Evolutionary conservation across 495 filamentous ascomycete species (phyloP).

Genomic region (Symbiotaphrina buchneri): DNA sequence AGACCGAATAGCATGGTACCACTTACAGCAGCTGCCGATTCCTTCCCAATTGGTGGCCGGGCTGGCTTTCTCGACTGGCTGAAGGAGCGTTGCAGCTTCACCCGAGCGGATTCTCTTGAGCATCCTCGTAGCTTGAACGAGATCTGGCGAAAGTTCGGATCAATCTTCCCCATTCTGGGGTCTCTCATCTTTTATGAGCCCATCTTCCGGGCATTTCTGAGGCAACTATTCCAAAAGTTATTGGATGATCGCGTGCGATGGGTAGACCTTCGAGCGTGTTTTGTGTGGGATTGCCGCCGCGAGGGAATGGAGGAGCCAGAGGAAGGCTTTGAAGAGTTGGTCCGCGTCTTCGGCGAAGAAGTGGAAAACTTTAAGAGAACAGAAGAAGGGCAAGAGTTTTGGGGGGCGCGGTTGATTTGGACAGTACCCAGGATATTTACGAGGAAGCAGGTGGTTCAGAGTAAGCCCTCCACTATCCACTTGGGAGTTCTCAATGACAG

Average conservation of each 20-base stretch:
- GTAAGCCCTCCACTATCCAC: slow-evolving; percentile 6
- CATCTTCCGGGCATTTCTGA: slow-evolving; percentile 58
- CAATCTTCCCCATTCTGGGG: slow-evolving; percentile 43
- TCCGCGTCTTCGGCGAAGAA: slow-evolving; percentile 52
- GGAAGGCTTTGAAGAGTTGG: slow-evolving; percentile 36
- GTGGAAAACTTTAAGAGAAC: slow-evolving; percentile 50
- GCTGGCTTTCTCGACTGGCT: slow-evolving; percentile 60
- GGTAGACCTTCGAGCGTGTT: slow-evolving; percentile 42
- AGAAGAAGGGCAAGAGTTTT: slow-evolving; percentile 50
- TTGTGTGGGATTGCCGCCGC: slow-evolving; percentile 34
- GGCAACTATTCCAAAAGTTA: slow-evolving; percentile 39
- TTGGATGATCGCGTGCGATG: slow-evolving; percentile 60
- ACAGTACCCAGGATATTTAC: slow-evolving; percentile 39
- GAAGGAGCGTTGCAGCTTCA: slow-evolving; percentile 45
- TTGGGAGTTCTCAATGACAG: background rate
- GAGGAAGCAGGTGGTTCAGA: slow-evolving; percentile 41
- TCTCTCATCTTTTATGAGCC: slow-evolving; percentile 76
- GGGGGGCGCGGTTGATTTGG: slow-evolving; percentile 81
- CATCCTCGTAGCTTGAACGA: slow-evolving; percentile 62
- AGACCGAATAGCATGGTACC: slow-evolving; percentile 26
- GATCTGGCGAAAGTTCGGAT: slow-evolving; percentile 58
- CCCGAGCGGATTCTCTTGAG: slow-evolving; percentile 43
- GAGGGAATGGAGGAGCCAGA: slow-evolving; percentile 36
- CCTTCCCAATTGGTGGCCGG: slow-evolving; percentile 47
- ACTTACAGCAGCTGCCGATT: slow-evolving; percentile 38